A percentile compares a stretch with the other conserved stretches of the same genome.
Conservation (phyloP, 2,329 filamentous ascomycete genomes). For the Aspergillus proliferans region DNA sequence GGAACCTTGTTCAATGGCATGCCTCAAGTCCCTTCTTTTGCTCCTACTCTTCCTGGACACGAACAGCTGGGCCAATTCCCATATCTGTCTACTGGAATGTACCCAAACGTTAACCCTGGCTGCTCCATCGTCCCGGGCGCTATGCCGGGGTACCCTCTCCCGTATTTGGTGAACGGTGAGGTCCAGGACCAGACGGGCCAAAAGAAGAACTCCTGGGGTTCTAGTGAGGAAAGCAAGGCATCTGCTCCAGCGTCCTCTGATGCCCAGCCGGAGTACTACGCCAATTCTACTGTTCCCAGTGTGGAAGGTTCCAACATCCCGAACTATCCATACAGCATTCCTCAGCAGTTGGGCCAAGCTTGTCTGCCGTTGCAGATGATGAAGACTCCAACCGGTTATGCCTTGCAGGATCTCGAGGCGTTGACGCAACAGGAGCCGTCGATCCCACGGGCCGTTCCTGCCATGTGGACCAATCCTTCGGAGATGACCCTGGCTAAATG, state of each 20-base stretch:
- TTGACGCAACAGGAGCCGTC: conserved; percentile 69
- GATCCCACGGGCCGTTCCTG: conserved; percentile 83
- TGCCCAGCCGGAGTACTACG: conserved; percentile 54
- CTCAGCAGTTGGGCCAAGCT: conserved; percentile 48
- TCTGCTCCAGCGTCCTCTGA: conserved; percentile 62
- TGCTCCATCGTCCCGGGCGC: conserved; percentile 25
- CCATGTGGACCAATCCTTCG: conserved; percentile 71
- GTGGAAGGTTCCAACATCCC: conserved; percentile 54
- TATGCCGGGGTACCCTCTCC: conserved; percentile 31
- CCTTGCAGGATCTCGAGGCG: conserved; percentile 53
- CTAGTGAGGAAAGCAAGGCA: conserved; percentile 35
- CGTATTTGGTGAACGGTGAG: conserved; percentile 31
- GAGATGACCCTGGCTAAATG: conserved; percentile 91
- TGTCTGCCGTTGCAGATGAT: conserved; percentile 40
- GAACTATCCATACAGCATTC: conserved; percentile 52
- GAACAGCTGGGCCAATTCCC: conserved; percentile 29
- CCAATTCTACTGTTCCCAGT: conserved; percentile 47
- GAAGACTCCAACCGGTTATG: conserved; percentile 41
- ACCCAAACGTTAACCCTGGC: conserved; percentile 29
- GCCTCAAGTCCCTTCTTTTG: conserved; percentile 22
- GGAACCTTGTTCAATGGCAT: conserved; percentile 24
- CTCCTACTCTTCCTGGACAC: conserved; percentile 23
- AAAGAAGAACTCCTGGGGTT: conserved; percentile 36
- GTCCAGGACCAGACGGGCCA: conserved; percentile 30
- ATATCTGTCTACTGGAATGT: conserved; percentile 33